Evolutionary conservation across 306 rosid genomes (phyloP).

Genomic region (Oemleria cerasiformis): DNA sequence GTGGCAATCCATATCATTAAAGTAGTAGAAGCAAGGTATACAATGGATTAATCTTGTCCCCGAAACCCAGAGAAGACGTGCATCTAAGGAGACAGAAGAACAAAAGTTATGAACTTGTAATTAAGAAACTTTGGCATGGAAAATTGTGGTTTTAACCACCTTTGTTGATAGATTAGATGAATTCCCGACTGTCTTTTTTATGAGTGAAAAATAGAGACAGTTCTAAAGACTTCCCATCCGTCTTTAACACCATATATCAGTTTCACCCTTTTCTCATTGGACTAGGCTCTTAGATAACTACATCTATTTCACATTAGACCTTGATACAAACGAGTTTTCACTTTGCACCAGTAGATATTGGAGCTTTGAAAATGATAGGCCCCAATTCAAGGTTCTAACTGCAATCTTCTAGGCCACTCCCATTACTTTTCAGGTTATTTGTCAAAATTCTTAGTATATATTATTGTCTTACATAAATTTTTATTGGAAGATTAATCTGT

Average conservation of each 20-base stretch:
- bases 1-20: too few species aligned
- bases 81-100: not conserved
- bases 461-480: not conserved
- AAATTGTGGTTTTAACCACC: slow-evolving; percentile 16
- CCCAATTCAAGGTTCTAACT: not conserved
- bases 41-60: too few species aligned
- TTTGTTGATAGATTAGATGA: slow-evolving; percentile 17
- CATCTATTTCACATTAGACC: not conserved
- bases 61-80: not conserved
- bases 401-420: not conserved
- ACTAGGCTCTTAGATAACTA: not conserved
- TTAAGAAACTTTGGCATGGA: slow-evolving; percentile 12
- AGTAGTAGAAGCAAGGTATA: too few species aligned
- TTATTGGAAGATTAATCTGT: not conserved
- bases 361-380: not conserved
- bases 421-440: not conserved
- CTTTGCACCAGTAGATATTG: not conserved
- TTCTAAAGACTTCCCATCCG: slow-evolving; percentile 4
- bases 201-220: not conserved
- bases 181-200: slow-evolving; percentile 1
- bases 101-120: not conserved
- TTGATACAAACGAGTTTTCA: slow-evolving; percentile 2
- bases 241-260: slow-evolving; percentile 9
- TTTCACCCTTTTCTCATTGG: not conserved
- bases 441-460: not conserved